Percentiles rank a stretch among this genome's conserved stretches.
Conservation (phyloP, 495 filamentous ascomycete species). For the Penicillium soppii region DNA sequence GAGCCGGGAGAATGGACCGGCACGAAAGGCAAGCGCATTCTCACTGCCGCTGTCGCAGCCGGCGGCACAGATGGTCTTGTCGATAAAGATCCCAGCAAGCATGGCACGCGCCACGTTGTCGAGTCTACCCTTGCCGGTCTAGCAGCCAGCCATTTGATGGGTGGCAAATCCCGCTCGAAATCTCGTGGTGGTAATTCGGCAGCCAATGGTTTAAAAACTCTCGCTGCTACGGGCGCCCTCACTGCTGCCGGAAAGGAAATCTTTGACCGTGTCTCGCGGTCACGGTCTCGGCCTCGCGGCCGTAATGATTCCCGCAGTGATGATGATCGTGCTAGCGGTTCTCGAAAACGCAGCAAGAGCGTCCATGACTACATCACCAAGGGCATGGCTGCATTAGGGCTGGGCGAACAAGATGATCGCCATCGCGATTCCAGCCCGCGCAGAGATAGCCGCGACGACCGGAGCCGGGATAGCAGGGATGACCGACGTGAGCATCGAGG, state of each 20-base stretch:
- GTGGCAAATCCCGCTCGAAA: constrained; percentile 63
- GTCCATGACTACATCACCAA: constrained; percentile 56
- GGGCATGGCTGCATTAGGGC: constrained; percentile 54
- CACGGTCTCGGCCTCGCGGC: constrained; percentile 58
- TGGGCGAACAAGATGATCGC: constrained; percentile 39
- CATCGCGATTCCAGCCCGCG: no score
- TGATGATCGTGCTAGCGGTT: constrained; percentile 35
- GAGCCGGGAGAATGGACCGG: constrained; percentile 82
- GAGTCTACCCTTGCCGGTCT: constrained; percentile 86
- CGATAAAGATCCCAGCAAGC: constrained; percentile 69
- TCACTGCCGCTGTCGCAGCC: constrained; percentile 82
- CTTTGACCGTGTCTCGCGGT: constrained; percentile 59
- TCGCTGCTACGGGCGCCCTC: constrained; percentile 72
- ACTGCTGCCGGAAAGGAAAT: constrained; percentile 80
- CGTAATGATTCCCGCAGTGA: constrained; percentile 42
- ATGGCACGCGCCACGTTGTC: constrained; percentile 62
- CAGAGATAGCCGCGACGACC: no score
- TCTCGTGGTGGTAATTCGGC: constrained; percentile 41
- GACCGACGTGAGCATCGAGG: constrained; percentile 31
- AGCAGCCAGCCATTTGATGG: constrained; percentile 74
- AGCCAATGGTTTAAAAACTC: constrained; percentile 54
- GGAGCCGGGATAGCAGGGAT: constrained; percentile 35
- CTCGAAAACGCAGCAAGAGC: constrained; percentile 54
- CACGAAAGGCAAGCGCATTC: constrained; percentile 80
- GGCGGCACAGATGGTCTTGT: constrained; percentile 78